Evolutionary conservation across 23 red algal species (phyloP), one percentile per base, ranked within the genome.

Genomic region (Gracilaria caudata): DNA sequence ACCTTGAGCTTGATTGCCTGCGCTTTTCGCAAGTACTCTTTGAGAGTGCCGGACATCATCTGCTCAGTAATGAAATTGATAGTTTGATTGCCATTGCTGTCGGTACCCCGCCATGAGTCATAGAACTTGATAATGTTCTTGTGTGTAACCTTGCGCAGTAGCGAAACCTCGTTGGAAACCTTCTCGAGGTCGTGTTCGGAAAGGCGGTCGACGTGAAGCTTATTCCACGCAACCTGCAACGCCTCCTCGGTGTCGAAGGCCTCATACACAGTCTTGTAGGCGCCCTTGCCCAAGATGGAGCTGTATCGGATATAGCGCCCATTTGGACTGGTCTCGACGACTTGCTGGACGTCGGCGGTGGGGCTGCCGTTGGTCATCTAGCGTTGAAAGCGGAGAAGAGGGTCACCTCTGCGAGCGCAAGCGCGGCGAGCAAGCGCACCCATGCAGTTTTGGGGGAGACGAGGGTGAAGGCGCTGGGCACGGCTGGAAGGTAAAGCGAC

Each of bases 261-360:
- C 41, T 95, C 92, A 79, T 99, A 99, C n/a, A 99, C 97, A 23
- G 91, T 91, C 83, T 99, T 99, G 86, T 94, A 99, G n/a, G 97
- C 82, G 43, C 97, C 97, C 39, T 75, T 51, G 7, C 97, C 97
- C 39, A 99, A 68, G 40, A 97, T 65, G 13, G 59, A 64, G 51
- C 73, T 80, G 46, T 83, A 85, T 53, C 92, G 92, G 64, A 86
- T 82, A 39, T 86, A 94, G 51, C 92, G 83, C 24, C 81, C 81
- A 61, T 73, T 88, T 17, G 92, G 92, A 64, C 84, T 79, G 45
- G 92, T 83, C 92, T 94, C 92, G 53, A 85, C 90, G 65, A 77
- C 78, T 64, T 75, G 61, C 66, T 81, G 66, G 38, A 72, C 82
- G 37, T 46, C 37, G 49, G 61, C 32, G 44, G 39, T 51, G n/a